These are phyloP conservation scores for Pleurostoma richardsiae DNA, from an alignment of 2,329 filamentous ascomycete species.

Conservation along the genomic window DNA sequence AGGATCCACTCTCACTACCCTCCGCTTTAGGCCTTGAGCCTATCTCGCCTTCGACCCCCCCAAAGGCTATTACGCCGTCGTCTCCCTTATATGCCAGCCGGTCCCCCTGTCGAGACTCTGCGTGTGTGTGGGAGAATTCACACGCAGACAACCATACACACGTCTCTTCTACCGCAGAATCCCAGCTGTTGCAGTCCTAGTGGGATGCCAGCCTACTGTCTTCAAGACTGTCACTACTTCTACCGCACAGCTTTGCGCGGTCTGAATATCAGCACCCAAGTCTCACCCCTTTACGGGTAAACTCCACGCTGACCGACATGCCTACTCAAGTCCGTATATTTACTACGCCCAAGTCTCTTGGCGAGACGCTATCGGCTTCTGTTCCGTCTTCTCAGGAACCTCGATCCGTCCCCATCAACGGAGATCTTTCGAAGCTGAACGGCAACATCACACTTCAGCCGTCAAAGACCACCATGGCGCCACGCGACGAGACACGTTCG, in stretches of 20 bases:
- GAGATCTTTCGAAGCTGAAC: conserved; percentile 26
- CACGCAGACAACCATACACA: too few species aligned
- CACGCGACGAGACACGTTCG: conserved; percentile 46
- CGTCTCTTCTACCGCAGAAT: too few species aligned
- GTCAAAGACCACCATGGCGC: conserved; percentile 41
- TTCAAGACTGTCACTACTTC: conserved; percentile 90
- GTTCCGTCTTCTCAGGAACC: conserved; percentile 29
- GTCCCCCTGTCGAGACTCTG: too few species aligned
- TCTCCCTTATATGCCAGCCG: background rate
- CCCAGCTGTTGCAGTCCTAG: conserved; percentile 13
- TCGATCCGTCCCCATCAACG: conserved; percentile 28
- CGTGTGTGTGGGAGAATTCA: too few species aligned
- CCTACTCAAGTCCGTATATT: conserved; percentile 66
- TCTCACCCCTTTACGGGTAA: conserved; percentile 72
- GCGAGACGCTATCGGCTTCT: conserved; percentile 57
- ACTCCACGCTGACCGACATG: conserved; percentile 46
- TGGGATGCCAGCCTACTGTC: conserved; percentile 76
- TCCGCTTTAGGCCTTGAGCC: background rate
- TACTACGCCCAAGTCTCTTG: conserved; percentile 63
- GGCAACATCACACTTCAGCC: conserved; percentile 23
- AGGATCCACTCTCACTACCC: conserved; percentile 1
- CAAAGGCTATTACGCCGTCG: background rate
- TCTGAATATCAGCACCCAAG: conserved; percentile 72
- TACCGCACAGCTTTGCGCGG: conserved; percentile 85
- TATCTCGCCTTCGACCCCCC: background rate